phyloP scores from a whole-genome alignment of 83 land plant genomes.

The Isoetes engelmannii region DNA sequence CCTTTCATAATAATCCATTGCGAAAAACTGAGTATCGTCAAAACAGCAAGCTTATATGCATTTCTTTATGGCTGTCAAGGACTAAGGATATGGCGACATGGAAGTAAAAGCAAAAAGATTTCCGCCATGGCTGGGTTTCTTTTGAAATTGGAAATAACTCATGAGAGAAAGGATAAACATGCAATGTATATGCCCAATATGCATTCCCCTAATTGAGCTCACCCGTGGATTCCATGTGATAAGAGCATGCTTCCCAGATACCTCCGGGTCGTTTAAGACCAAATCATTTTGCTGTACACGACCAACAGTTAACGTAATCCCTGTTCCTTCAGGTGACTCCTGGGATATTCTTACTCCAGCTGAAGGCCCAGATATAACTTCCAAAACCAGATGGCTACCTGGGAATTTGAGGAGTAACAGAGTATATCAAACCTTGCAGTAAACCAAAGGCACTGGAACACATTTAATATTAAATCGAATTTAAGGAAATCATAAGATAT shows the following conservation, averaged over 20 bases:
- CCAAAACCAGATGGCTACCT: slow-evolving; percentile 68
- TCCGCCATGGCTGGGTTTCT: too few relatives aligned
- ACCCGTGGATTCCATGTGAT: slow-evolving; percentile 88
- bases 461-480: background rate
- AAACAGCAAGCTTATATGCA: too few relatives aligned
- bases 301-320: slow-evolving; percentile 62
- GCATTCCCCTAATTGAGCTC: background rate
- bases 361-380: slow-evolving; percentile 85
- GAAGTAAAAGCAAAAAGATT: too few relatives aligned
- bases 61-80: too few relatives aligned
- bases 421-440: too few relatives aligned
- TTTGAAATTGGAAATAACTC: too few relatives aligned
- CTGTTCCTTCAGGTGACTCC: slow-evolving; percentile 31
- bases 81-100: too few relatives aligned
- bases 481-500: background rate
- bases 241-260: slow-evolving; percentile 92
- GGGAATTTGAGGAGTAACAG: slow-evolving; percentile 16
- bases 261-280: slow-evolving; percentile 81
- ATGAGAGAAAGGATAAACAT: too few relatives aligned
- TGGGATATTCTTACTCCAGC: slow-evolving; percentile 41
- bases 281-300: slow-evolving; percentile 73
- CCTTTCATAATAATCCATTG: too few relatives aligned
- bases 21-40: too few relatives aligned
- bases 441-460: background rate
- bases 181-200: too few relatives aligned